phyloP scores from a whole-genome alignment of 768 basidiomycete genomes.

The Cytidiella melzeri region DNA sequence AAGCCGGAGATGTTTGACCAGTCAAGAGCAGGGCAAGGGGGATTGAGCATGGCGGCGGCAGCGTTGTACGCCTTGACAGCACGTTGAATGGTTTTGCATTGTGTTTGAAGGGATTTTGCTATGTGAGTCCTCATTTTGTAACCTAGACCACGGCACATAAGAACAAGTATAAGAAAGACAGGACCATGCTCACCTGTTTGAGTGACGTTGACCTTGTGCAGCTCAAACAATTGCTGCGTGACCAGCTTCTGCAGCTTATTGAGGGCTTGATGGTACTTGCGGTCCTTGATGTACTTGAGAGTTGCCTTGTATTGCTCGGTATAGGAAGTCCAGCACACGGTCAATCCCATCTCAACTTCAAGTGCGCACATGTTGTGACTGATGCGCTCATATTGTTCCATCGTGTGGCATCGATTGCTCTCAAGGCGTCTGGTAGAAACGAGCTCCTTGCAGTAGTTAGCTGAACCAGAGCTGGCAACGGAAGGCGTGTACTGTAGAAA shows the following conservation, averaged over 20 bases:
- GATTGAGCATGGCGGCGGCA: constrained; percentile 20
- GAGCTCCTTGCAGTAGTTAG: constrained; percentile 5
- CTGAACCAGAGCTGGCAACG: background rate
- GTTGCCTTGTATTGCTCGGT: constrained; percentile 18
- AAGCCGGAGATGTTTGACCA: constrained; percentile 23
- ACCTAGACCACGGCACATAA: constrained; percentile 10
- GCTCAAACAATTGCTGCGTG: constrained; percentile 31
- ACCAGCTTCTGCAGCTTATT: constrained; percentile 29
- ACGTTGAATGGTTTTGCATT: constrained; percentile 20
- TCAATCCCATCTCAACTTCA: constrained; percentile 21
- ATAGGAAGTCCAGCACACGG: constrained; percentile 21
- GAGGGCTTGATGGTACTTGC: constrained; percentile 25
- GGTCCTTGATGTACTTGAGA: constrained; percentile 11
- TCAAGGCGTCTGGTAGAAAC: constrained; percentile 22
- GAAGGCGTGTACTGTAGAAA: background rate
- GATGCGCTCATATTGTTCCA: constrained; percentile 15
- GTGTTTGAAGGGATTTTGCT: constrained; percentile 24
- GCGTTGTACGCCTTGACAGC: constrained; percentile 27
- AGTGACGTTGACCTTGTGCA: constrained; percentile 32
- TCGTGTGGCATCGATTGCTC: constrained; percentile 16
- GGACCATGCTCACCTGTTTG: constrained; percentile 25
- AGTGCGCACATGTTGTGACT: constrained; percentile 12
- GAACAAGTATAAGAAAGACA: background rate
- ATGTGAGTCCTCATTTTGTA: constrained; percentile 28
- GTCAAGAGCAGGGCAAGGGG: constrained; percentile 19